Evolutionary conservation across 2,329 filamentous ascomycete species (phyloP).

Genomic region (Botrytis medusae): DNA sequence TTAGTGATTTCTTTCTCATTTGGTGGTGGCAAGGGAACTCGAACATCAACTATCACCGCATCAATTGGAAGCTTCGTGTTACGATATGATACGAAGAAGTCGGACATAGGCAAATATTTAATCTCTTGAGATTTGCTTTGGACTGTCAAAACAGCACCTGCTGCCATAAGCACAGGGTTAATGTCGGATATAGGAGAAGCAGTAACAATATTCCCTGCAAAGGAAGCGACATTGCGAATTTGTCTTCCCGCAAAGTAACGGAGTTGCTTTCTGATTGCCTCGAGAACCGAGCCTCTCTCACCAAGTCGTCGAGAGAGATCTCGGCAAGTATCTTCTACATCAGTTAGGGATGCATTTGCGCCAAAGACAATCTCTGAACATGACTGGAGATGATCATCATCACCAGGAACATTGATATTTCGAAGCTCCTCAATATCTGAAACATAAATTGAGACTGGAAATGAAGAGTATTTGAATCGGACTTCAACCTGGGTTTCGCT

Average conservation of each 20-base stretch:
- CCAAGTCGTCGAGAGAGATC: slow-evolving; percentile 48
- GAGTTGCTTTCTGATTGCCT: slow-evolving; percentile 80
- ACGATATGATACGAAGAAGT: slow-evolving; percentile 89
- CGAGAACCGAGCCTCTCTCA: slow-evolving; percentile 68
- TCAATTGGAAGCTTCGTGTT: slow-evolving; percentile 78
- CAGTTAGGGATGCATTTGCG: slow-evolving; percentile 85
- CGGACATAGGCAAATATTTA: slow-evolving; percentile 68
- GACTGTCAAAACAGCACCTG: slow-evolving; percentile 77
- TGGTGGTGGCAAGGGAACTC: slow-evolving; percentile 69
- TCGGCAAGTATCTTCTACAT: slow-evolving; percentile 65
- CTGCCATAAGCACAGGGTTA: slow-evolving; percentile 87
- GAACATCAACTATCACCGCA: slow-evolving; percentile 78
- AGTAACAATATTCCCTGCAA: slow-evolving; percentile 87
- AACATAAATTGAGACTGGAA: slow-evolving; percentile 84
- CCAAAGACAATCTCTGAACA: slow-evolving; percentile 54
- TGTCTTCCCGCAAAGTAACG: slow-evolving; percentile 92
- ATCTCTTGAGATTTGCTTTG: slow-evolving; percentile 46
- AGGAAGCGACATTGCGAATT: slow-evolving; percentile 92
- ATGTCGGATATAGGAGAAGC: slow-evolving; percentile 94
- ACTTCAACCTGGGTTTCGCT: slow-evolving; percentile 97
- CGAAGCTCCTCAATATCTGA: slow-evolving; percentile 86
- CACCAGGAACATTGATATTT: slow-evolving; percentile 73
- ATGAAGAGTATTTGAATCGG: slow-evolving; percentile 92
- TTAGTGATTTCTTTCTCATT: slow-evolving; percentile 77
- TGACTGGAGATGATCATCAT: slow-evolving; percentile 61